phyloP scores from a whole-genome alignment of 768 basidiomycete genomes.

The Suillus placidus region DNA sequence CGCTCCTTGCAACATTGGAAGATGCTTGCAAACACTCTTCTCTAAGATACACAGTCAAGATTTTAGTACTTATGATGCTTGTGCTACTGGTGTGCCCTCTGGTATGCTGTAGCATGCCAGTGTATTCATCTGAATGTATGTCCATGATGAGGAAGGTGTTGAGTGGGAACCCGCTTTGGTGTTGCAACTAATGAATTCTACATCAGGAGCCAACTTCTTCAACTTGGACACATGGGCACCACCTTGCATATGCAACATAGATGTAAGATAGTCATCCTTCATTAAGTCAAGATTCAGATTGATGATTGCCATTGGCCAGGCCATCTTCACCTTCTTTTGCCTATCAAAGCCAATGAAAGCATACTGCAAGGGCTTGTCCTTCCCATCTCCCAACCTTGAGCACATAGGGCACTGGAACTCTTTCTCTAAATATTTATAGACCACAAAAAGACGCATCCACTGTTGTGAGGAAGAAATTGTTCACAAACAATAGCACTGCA shows the following conservation, averaged over 20 bases:
- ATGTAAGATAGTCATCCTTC: neutral
- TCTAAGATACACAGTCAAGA: neutral
- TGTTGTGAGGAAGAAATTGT: neutral
- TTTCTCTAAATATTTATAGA: neutral
- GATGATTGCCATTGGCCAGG: neutral
- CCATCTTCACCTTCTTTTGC: neutral
- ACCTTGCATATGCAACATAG: neutral
- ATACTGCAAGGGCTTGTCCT: neutral
- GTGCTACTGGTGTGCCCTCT: neutral
- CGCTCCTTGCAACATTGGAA: neutral
- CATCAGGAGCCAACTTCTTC: neutral
- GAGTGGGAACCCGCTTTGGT: neutral
- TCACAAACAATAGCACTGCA: neutral
- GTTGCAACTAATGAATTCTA: neutral
- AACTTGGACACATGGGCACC: neutral
- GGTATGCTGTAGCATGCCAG: neutral
- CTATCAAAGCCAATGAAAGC: neutral
- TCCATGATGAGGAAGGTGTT: neutral
- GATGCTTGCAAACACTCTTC: fast-evolving
- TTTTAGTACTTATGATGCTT: neutral
- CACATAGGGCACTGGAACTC: neutral
- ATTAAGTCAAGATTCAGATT: neutral
- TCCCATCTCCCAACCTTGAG: neutral
- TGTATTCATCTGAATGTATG: neutral
- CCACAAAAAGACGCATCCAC: neutral